These are phyloP conservation scores for Albizia julibrissin DNA, from an alignment of 306 rosid genomes.

Conservation along the genomic window DNA sequence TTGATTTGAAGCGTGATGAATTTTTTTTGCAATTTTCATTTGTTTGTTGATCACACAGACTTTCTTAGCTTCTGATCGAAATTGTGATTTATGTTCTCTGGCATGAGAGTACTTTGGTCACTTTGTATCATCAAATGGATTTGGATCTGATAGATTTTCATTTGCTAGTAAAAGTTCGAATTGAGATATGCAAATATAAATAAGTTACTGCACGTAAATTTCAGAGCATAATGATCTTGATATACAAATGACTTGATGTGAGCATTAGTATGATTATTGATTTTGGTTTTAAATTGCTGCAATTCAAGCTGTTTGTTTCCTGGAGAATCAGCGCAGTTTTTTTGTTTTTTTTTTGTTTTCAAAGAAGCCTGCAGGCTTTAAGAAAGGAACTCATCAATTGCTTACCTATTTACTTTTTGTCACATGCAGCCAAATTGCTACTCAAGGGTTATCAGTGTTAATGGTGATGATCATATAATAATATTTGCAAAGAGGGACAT, in stretches of 20 bases:
- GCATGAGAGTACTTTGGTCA: slow-evolving; percentile 22
- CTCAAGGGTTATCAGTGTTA: slow-evolving; percentile 88
- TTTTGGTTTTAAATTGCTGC: slow-evolving; percentile 24
- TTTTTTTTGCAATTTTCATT: slow-evolving; percentile 12
- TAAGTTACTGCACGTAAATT: slow-evolving; percentile 24
- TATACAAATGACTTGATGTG: background rate
- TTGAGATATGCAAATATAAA: slow-evolving; percentile 19
- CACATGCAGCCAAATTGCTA: slow-evolving; percentile 95
- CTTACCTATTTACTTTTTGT: slow-evolving; percentile 39
- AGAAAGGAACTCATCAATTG: slow-evolving; percentile 9
- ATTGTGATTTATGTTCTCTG: slow-evolving; percentile 26
- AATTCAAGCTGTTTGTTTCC: slow-evolving; percentile 1
- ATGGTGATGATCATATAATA: slow-evolving; percentile 92
- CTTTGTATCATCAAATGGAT: slow-evolving; percentile 7
- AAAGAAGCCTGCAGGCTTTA: background rate
- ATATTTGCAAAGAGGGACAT: slow-evolving; percentile 97
- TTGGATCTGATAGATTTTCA: background rate
- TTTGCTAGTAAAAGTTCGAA: slow-evolving; percentile 2
- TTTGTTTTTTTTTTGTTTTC: background rate
- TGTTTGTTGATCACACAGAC: slow-evolving; percentile 15
- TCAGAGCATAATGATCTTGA: background rate
- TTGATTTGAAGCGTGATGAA: slow-evolving; percentile 15
- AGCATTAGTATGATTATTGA: slow-evolving; percentile 2
- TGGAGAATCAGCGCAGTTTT: background rate
- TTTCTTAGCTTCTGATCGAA: slow-evolving; percentile 14